phyloP scores from a whole-genome alignment of 305 asterid species.

The Solanum hybrid region DNA sequence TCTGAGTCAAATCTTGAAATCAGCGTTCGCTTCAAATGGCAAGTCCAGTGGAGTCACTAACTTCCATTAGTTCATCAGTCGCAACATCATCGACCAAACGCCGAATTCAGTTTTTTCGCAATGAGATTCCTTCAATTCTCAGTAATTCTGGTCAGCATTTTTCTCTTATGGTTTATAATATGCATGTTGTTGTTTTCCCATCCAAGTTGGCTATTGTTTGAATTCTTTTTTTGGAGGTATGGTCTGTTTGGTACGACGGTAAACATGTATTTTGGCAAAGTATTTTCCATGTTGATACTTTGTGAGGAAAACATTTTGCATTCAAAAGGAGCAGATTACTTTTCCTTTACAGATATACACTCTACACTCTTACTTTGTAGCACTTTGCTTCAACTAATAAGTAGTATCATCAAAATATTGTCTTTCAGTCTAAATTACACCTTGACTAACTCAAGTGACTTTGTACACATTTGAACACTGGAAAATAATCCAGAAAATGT shows the following conservation, averaged over 20 bases:
- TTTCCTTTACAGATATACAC: background rate
- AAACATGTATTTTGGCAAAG: background rate
- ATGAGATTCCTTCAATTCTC: slow-evolving; percentile 57
- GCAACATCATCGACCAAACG: slow-evolving; percentile 59
- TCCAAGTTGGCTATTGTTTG: background rate
- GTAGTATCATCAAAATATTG: background rate
- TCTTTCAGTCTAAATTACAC: background rate
- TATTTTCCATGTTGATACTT: background rate
- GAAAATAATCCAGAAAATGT: background rate
- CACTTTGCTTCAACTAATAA: background rate
- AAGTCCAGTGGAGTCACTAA: slow-evolving; percentile 45
- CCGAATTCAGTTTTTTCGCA: slow-evolving; percentile 71
- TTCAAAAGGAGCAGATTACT: background rate
- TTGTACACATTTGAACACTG: background rate
- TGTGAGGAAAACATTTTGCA: background rate
- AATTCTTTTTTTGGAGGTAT: background rate
- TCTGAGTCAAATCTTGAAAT: background rate
- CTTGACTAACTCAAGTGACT: background rate
- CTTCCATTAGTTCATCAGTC: slow-evolving; percentile 39
- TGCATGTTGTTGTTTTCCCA: background rate
- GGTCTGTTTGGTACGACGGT: background rate
- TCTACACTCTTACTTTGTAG: background rate
- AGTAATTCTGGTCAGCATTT: slow-evolving; percentile 30
- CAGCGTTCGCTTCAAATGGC: slow-evolving; percentile 19
- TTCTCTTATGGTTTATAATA: background rate